These are phyloP conservation scores for Fusarium hostae DNA, from an alignment of 2,329 filamentous ascomycete genomes.

Conservation along the genomic window DNA sequence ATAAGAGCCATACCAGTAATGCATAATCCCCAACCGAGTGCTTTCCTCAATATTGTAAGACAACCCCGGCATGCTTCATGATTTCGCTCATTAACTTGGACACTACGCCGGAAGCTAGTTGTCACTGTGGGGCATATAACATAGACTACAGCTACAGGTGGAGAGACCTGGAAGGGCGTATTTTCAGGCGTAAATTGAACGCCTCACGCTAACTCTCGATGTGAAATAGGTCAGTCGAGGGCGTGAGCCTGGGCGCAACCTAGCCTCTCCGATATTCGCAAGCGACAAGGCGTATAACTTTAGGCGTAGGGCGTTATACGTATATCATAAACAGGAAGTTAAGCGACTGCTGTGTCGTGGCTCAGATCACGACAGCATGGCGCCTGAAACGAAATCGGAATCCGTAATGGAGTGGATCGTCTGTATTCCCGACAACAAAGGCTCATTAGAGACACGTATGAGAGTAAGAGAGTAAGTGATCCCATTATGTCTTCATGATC, in stretches of 20 bases:
- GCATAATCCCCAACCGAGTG: accelerated
- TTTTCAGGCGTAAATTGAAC: background rate
- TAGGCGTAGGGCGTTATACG: background rate
- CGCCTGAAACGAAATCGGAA: background rate
- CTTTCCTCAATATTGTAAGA: accelerated
- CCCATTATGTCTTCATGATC: accelerated
- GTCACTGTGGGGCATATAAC: background rate
- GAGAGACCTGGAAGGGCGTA: background rate
- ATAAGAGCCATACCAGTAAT: accelerated
- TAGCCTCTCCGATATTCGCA: background rate
- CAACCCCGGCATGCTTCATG: background rate
- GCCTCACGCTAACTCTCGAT: no score
- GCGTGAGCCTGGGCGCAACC: background rate
- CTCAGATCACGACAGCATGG: background rate
- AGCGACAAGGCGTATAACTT: accelerated
- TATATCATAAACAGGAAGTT: background rate
- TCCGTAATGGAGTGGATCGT: background rate
- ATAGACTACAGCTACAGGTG: background rate
- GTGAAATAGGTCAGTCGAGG: accelerated
- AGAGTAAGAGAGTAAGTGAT: background rate
- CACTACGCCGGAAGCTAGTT: background rate
- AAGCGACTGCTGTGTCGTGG: background rate
- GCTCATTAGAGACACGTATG: background rate
- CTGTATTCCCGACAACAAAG: background rate
- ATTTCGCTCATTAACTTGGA: accelerated